Percentiles rank a stretch among this genome's conserved stretches.
Conservation (phyloP, 805 yeast species). For the Metschnikowia baotianmanensis region DNA sequence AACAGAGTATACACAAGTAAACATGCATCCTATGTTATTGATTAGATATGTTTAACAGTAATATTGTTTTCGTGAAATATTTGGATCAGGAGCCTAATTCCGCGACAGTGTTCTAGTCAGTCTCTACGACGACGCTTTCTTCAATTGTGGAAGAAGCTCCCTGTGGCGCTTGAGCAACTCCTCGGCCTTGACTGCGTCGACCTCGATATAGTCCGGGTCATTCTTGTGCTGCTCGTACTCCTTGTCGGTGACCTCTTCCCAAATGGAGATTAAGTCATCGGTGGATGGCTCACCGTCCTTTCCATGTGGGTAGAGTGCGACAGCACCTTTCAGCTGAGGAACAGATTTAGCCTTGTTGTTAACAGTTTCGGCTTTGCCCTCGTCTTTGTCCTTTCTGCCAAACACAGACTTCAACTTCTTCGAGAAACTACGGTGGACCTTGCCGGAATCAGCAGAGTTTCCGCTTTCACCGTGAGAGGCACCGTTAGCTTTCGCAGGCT, state of each 20-base stretch:
- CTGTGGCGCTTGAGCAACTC: constrained; percentile 17
- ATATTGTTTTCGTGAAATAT: too few relatives aligned
- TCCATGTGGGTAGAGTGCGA: constrained; percentile 12
- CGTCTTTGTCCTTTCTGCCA: constrained; percentile 12
- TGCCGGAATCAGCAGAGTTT: constrained; percentile 1
- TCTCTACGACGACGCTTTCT: background rate
- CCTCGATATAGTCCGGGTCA: constrained; percentile 50
- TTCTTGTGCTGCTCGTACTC: constrained; percentile 45
- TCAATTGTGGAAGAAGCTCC: constrained; percentile 8
- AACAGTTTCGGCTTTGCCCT: constrained; percentile 1
- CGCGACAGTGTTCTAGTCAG: too few relatives aligned
- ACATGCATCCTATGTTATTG: too few relatives aligned
- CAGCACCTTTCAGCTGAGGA: constrained; percentile 10
- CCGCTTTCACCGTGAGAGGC: constrained; percentile 19
- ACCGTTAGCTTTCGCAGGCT: too few relatives aligned
- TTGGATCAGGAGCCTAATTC: too few relatives aligned
- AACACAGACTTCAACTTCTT: constrained; percentile 20
- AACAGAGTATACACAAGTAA: too few relatives aligned
- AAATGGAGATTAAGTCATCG: constrained; percentile 24
- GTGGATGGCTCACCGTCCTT: constrained; percentile 14
- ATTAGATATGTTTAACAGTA: background rate
- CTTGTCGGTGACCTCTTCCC: constrained; percentile 49
- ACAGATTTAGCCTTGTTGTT: constrained; percentile 1
- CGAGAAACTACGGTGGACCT: constrained; percentile 17
- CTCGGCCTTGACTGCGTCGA: constrained; percentile 18